Conservation (phyloP, 352 stramenopile genomes). For the Phytophthora cactorum region DNA sequence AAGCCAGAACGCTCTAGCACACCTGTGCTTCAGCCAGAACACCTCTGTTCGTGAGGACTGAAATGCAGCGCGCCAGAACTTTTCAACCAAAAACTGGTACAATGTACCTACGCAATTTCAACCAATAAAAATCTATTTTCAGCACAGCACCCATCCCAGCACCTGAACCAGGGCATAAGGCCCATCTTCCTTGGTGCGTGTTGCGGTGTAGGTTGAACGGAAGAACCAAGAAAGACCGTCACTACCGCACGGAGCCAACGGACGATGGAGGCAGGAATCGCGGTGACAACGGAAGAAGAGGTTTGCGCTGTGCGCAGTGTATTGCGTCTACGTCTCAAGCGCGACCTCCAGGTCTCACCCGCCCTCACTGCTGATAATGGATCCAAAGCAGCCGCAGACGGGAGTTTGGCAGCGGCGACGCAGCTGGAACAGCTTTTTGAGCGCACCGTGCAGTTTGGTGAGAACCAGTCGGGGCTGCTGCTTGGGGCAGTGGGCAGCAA, state of each 20-base stretch:
- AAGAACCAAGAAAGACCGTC: too few relatives aligned
- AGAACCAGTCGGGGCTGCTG: slow-evolving; percentile 83
- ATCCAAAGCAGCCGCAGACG: not conserved
- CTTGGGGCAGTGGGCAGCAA: slow-evolving; percentile 61
- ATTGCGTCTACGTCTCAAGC: slow-evolving; percentile 48
- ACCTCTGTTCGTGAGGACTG: not conserved
- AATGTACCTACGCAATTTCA: not conserved
- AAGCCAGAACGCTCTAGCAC: not conserved
- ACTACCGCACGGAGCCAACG: too few relatives aligned
- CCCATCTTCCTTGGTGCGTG: too few relatives aligned
- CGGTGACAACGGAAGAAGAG: slow-evolving; percentile 14
- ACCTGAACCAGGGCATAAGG: too few relatives aligned
- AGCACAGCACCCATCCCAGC: not conserved
- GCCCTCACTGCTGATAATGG: not conserved
- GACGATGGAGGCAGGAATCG: too few relatives aligned
- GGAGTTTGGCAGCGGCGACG: slow-evolving; percentile 17
- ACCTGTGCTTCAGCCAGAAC: slow-evolving; percentile 9
- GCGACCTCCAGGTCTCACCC: slow-evolving; percentile 14
- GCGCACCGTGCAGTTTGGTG: slow-evolving; percentile 68
- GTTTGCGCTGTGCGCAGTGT: slow-evolving; percentile 45
- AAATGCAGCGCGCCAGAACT: slow-evolving; percentile 1
- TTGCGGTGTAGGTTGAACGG: too few relatives aligned
- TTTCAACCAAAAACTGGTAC: slow-evolving; percentile 3
- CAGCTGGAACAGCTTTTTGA: slow-evolving; percentile 70
- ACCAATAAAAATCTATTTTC: slow-evolving; percentile 9